Percentiles rank a stretch among this genome's conserved stretches.
Conservation (phyloP, 352 stramenopile species). For the Pythium oligandrum region DNA sequence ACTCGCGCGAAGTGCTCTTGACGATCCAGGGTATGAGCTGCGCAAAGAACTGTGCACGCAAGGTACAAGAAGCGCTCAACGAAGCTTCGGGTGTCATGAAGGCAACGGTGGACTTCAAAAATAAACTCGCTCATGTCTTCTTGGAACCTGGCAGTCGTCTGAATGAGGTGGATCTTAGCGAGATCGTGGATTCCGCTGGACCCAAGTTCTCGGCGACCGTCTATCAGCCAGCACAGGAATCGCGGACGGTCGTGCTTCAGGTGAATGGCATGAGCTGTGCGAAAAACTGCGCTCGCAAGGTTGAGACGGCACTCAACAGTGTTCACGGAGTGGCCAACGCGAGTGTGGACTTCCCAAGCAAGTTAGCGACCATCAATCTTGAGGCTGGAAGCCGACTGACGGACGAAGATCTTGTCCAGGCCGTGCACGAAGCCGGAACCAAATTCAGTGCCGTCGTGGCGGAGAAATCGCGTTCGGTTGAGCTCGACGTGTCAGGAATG, state of each 20-base stretch:
- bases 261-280: conserved; percentile 78
- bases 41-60: conserved; percentile 63
- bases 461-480: conserved; percentile 11
- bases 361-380: conserved; percentile 56
- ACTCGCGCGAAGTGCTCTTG: conserved; percentile 72
- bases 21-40: conserved; percentile 78
- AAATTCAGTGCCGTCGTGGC: conserved; percentile 43
- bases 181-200: conserved; percentile 44
- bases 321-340: conserved; percentile 59
- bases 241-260: conserved; percentile 47
- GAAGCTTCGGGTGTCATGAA: conserved; percentile 58
- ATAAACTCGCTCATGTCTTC: conserved; percentile 72
- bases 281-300: conserved; percentile 76
- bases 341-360: conserved; percentile 60
- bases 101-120: conserved; percentile 74
- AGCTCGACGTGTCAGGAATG: conserved; percentile 31
- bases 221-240: conserved; percentile 28
- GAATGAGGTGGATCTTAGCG: conserved; percentile 58
- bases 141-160: conserved; percentile 65
- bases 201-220: conserved; percentile 63
- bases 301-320: conserved; percentile 55
- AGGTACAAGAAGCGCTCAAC: conserved; percentile 68
- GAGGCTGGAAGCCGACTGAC: conserved; percentile 52
- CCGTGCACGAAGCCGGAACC: conserved; percentile 29
- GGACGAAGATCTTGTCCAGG: conserved; percentile 52